These are phyloP conservation scores for Globisporangium solare DNA, from an alignment of 352 stramenopile species.

Conservation along the genomic window DNA sequence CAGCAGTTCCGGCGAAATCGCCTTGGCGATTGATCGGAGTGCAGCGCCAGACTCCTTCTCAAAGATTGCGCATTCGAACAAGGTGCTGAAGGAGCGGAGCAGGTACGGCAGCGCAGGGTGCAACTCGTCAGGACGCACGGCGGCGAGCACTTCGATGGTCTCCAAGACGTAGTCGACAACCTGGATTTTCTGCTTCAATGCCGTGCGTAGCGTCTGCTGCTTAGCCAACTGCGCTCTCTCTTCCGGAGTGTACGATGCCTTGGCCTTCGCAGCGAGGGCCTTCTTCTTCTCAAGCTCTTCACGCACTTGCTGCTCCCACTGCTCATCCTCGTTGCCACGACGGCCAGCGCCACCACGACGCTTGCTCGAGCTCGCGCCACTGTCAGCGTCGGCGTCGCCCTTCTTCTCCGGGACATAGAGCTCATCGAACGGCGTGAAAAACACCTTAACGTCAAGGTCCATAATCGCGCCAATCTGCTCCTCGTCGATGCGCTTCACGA, in stretches of 20 bases:
- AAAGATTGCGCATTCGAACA: slow-evolving; percentile 66
- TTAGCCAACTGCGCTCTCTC: slow-evolving; percentile 51
- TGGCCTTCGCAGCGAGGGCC: slow-evolving; percentile 32
- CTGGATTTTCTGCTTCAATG: slow-evolving; percentile 37
- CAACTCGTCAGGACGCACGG: slow-evolving; percentile 54
- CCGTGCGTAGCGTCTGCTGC: slow-evolving; percentile 52
- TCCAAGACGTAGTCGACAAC: slow-evolving; percentile 53
- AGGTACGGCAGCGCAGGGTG: slow-evolving; percentile 69
- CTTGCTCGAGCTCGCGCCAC: slow-evolving; percentile 8
- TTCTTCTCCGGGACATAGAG: slow-evolving; percentile 67
- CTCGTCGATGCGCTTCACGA: slow-evolving; percentile 49
- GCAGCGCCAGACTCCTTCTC: slow-evolving; percentile 27
- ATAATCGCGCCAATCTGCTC: slow-evolving; percentile 48
- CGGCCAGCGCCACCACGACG: slow-evolving; percentile 25
- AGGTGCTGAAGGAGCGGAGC: slow-evolving; percentile 36
- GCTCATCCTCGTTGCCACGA: slow-evolving; percentile 73
- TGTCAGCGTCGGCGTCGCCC: slow-evolving; percentile 21
- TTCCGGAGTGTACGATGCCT: slow-evolving; percentile 40
- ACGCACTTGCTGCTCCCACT: slow-evolving; percentile 81
- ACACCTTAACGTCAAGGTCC: slow-evolving; percentile 57
- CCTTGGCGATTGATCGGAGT: slow-evolving; percentile 44
- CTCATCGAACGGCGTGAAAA: slow-evolving; percentile 59
- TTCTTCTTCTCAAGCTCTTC: slow-evolving; percentile 81
- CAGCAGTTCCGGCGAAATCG: slow-evolving; percentile 60
- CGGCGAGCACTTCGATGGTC: slow-evolving; percentile 54